These are phyloP conservation scores for Erigeron philadelphicus DNA, from an alignment of 140 eudicot species.

Conservation along the genomic window DNA sequence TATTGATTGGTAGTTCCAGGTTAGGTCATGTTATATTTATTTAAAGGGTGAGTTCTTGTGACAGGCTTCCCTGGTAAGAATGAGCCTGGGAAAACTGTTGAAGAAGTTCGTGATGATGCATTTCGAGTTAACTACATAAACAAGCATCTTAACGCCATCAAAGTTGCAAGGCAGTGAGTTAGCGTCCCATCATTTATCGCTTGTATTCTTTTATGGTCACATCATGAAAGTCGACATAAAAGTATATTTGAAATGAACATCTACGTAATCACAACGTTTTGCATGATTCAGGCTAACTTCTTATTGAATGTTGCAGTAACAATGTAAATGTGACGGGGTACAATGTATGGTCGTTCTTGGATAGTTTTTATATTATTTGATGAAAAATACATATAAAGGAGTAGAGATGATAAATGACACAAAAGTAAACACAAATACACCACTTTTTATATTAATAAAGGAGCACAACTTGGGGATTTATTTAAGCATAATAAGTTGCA, in stretches of 20 bases:
- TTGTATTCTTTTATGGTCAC: not conserved
- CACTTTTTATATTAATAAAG: too few species aligned
- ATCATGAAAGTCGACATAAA: too few species aligned
- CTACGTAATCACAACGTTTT: too few species aligned
- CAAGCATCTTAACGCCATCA: constrained; percentile 24
- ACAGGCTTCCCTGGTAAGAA: not conserved
- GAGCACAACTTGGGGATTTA: too few species aligned
- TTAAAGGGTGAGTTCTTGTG: not conserved
- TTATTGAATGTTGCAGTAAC: constrained; percentile 16
- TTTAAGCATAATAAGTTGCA: too few species aligned
- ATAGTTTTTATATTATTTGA: constrained; percentile 3
- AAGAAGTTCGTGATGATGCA: constrained; percentile 20
- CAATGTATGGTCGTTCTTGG: constrained; percentile 28
- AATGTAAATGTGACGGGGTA: constrained; percentile 24
- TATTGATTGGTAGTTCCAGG: not conserved
- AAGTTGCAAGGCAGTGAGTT: constrained; percentile 18
- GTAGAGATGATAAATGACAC: too few species aligned
- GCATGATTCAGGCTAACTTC: not conserved
- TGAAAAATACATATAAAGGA: not conserved
- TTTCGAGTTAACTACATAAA: constrained; percentile 20
- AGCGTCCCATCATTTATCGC: not conserved
- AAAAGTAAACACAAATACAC: too few species aligned
- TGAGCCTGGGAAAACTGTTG: constrained; percentile 6
- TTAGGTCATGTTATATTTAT: not conserved
- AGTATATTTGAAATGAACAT: too few species aligned